Conservation (phyloP, 805 yeast genomes). For the Cyberlindnera mrakii region DNA sequence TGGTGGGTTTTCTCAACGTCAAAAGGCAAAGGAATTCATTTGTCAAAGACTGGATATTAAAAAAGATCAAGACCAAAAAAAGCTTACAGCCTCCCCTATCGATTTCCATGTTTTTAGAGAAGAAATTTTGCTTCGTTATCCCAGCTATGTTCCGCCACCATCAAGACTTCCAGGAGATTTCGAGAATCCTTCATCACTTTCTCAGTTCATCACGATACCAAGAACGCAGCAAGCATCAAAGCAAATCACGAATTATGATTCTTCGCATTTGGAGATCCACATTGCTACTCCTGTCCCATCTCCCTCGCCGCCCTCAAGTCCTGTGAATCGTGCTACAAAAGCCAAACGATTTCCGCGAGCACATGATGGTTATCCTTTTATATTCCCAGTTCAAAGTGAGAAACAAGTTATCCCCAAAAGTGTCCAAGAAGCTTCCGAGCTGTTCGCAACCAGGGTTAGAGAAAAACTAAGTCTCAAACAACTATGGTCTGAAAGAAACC, state of each 20-base stretch:
- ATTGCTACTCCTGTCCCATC: slow-evolving; percentile 88
- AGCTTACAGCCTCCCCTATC: slow-evolving; percentile 63
- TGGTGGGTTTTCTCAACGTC: slow-evolving; percentile 45
- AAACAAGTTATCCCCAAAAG: slow-evolving; percentile 52
- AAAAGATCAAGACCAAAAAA: slow-evolving; percentile 24
- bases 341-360: slow-evolving; percentile 55
- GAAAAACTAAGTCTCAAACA: slow-evolving; percentile 67
- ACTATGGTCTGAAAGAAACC: slow-evolving; percentile 63
- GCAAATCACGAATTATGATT: slow-evolving; percentile 34
- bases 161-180: slow-evolving; percentile 39
- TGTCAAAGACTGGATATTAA: slow-evolving; percentile 32
- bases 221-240: slow-evolving; percentile 37
- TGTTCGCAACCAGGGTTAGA: slow-evolving; percentile 55
- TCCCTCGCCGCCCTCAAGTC: slow-evolving; percentile 49
- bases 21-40: slow-evolving; percentile 41
- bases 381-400: slow-evolving; percentile 43
- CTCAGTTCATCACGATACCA: slow-evolving; percentile 55
- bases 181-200: slow-evolving; percentile 46
- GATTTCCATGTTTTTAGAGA: slow-evolving; percentile 79
- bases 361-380: slow-evolving; percentile 59
- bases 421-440: slow-evolving; percentile 69
- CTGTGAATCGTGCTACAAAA: slow-evolving; percentile 31
- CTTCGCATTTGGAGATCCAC: slow-evolving; percentile 51
- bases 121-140: slow-evolving; percentile 69
- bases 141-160: slow-evolving; percentile 53